phyloP scores from a whole-genome alignment of 768 basidiomycete species.

The Suillus ampliporus region DNA sequence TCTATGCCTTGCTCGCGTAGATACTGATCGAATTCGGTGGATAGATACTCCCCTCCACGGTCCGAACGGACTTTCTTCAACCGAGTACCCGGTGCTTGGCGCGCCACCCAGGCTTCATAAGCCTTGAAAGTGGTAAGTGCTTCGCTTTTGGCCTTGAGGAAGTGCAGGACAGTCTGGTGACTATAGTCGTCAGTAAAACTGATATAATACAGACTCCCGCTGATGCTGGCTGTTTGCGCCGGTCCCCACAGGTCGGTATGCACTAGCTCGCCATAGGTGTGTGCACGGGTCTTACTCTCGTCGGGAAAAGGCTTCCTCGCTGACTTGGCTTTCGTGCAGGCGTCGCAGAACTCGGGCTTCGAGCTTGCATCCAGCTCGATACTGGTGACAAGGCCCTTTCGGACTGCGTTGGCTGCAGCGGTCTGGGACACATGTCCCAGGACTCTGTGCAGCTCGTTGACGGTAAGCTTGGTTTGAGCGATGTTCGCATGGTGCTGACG shows the following conservation, averaged over 20 bases:
- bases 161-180: constrained; percentile 27
- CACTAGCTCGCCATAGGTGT: constrained; percentile 8
- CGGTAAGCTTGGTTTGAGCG: background rate
- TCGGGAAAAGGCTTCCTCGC: constrained; percentile 27
- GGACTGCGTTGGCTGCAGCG: background rate
- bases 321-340: constrained; percentile 33
- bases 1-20: constrained; percentile 29
- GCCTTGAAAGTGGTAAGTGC: constrained; percentile 31
- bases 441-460: background rate
- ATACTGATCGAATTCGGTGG: constrained; percentile 24
- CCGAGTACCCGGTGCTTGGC: rapidly evolving
- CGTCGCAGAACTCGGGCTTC: constrained; percentile 25
- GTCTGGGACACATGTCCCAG: background rate
- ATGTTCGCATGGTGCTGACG: background rate
- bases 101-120: constrained; percentile 25
- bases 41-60: constrained; percentile 36
- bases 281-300: background rate
- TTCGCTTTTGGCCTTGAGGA: constrained; percentile 36
- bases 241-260: constrained; percentile 10
- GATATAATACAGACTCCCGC: constrained; percentile 36
- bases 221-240: constrained; percentile 4
- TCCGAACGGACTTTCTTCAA: constrained; percentile 17
- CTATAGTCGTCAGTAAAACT: constrained; percentile 43
- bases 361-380: too few relatives aligned
- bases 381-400: too few relatives aligned